Percentiles rank a stretch among this genome's conserved stretches.
These are phyloP conservation scores for Wallacemonas sp. DNA, from an alignment of 208 protist species.

Conservation along the genomic window DNA sequence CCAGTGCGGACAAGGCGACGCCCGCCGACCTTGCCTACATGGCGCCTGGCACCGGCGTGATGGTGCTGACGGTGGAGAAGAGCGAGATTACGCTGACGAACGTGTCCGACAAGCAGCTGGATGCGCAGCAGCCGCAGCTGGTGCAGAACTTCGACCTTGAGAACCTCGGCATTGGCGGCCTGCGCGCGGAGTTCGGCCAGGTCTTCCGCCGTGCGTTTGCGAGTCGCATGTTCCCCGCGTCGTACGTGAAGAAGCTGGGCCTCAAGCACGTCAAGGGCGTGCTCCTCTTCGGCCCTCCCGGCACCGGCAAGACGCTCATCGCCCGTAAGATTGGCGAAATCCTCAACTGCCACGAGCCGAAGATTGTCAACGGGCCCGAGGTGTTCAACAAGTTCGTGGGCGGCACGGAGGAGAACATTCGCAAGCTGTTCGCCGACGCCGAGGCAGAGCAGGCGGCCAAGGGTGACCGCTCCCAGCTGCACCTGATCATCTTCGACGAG, in stretches of 20 bases:
- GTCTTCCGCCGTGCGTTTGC: constrained; percentile 99
- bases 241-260: constrained; percentile 95
- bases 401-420: constrained; percentile 99
- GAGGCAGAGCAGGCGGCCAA: constrained; percentile 94
- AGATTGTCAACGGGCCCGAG: constrained; percentile 98
- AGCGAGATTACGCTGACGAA: constrained; percentile 78
- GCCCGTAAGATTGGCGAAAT: constrained; percentile 99
- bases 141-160: constrained; percentile 91
- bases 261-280: constrained; percentile 99
- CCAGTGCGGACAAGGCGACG: constrained; percentile 16
- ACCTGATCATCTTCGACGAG: constrained; percentile 99
- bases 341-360: constrained; percentile 96
- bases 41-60: constrained; percentile 36
- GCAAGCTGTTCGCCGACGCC: constrained; percentile 98
- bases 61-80: constrained; percentile 48
- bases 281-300: constrained; percentile 98
- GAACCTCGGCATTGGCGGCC: constrained; percentile 95
- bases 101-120: constrained; percentile 77
- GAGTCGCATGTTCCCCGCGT: constrained; percentile 95
- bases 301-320: constrained; percentile 99
- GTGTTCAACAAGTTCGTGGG: constrained; percentile 99
- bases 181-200: constrained; percentile 95
- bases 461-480: constrained; percentile 96
- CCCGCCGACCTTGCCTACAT: constrained; percentile 47
- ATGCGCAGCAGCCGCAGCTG: constrained; percentile 78